Conservation (phyloP, 164 flowering plant genomes). For the Annona squamosa region DNA sequence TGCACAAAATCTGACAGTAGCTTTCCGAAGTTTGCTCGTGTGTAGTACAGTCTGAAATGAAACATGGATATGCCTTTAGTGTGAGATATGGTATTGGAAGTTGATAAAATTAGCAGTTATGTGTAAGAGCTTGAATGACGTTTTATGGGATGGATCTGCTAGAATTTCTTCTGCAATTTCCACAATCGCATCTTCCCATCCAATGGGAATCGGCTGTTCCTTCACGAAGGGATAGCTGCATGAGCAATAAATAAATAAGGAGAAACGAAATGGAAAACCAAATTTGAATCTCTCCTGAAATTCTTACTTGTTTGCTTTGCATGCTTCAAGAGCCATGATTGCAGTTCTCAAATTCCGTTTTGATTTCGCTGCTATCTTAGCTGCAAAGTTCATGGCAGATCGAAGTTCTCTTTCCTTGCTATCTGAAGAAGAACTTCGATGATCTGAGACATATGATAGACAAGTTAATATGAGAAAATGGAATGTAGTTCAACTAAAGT, state of each 20-base stretch:
- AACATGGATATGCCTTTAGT: neutral
- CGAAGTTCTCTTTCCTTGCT: slow-evolving; percentile 54
- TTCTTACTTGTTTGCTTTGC: slow-evolving; percentile 67
- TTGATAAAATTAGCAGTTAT: neutral
- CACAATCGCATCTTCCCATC: slow-evolving; percentile 61
- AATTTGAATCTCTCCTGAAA: neutral
- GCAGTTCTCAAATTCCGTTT: slow-evolving; percentile 65
- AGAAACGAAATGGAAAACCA: neutral
- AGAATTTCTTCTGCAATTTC: slow-evolving; percentile 60
- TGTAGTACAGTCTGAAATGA: slow-evolving; percentile 32
- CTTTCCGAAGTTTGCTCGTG: slow-evolving; percentile 48
- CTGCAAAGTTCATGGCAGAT: slow-evolving; percentile 52
- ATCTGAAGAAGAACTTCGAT: slow-evolving; percentile 63
- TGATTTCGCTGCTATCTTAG: slow-evolving; percentile 57
- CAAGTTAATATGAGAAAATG: neutral
- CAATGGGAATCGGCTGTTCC: slow-evolving; percentile 68
- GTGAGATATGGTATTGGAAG: neutral
- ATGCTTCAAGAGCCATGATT: slow-evolving; percentile 80
- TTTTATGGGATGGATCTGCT: slow-evolving; percentile 47
- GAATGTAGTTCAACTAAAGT: neutral
- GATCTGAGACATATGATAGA: slow-evolving; percentile 25
- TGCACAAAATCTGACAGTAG: slow-evolving; percentile 61
- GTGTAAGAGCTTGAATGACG: slow-evolving; percentile 19
- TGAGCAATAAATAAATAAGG: slow-evolving; percentile 2
- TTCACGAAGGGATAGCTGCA: slow-evolving; percentile 67